Conservation (phyloP, 179 eudicot genomes). For the Drosera spatulata region DNA sequence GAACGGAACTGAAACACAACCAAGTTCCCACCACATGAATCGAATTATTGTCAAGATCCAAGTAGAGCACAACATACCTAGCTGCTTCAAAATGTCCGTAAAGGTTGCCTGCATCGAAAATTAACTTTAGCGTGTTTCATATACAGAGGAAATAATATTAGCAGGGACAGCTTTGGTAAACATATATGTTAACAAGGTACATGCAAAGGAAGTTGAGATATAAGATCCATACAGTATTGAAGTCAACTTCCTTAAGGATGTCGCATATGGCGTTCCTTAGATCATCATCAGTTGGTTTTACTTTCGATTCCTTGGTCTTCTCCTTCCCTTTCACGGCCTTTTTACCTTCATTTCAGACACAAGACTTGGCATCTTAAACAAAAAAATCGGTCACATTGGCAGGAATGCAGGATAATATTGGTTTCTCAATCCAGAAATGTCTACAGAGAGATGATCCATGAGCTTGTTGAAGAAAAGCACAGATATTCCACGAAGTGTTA, state of each 20-base stretch:
- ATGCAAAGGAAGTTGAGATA: background rate
- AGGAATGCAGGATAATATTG: too few species aligned
- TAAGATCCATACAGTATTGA: slow-evolving; percentile 65
- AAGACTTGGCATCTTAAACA: background rate
- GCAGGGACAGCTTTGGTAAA: too few species aligned
- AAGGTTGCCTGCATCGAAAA: slow-evolving; percentile 73
- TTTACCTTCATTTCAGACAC: slow-evolving; percentile 34
- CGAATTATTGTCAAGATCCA: too few species aligned
- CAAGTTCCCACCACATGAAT: too few species aligned
- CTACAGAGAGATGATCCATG: too few species aligned
- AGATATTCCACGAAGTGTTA: too few species aligned
- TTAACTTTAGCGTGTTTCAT: slow-evolving; percentile 4
- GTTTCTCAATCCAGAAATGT: too few species aligned
- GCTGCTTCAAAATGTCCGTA: slow-evolving; percentile 82
- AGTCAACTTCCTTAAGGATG: slow-evolving; percentile 86
- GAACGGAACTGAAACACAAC: too few species aligned
- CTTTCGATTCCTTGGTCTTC: slow-evolving; percentile 51
- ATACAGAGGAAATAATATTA: too few species aligned
- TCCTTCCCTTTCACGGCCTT: slow-evolving; percentile 59
- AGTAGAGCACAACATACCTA: slow-evolving; percentile 34
- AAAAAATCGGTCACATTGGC: background rate
- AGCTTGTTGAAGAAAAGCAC: too few species aligned
- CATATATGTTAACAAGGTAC: too few species aligned
- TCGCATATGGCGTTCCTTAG: slow-evolving; percentile 61
- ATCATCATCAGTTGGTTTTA: slow-evolving; percentile 67